These are phyloP conservation scores for Aspergillus sp. DNA, from an alignment of 2,329 filamentous ascomycete genomes.

Conservation along the genomic window DNA sequence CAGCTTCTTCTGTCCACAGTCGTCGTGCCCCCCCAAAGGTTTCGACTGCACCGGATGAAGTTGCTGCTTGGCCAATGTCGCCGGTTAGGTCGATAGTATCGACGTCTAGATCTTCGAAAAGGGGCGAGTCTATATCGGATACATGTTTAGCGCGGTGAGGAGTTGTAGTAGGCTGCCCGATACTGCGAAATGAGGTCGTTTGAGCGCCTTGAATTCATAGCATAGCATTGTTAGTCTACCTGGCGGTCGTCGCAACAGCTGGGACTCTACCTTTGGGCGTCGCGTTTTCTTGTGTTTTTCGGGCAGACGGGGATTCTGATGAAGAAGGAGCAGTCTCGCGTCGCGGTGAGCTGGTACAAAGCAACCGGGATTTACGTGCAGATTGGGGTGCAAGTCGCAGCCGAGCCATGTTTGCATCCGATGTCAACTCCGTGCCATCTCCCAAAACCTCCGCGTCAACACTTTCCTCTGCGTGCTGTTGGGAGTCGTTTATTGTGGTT, in stretches of 20 bases:
- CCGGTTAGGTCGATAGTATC: slow-evolving; percentile 47
- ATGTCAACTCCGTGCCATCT: slow-evolving; percentile 24
- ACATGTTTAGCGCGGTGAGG: slow-evolving; percentile 17
- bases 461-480: slow-evolving; percentile 1
- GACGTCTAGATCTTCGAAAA: slow-evolving; percentile 25
- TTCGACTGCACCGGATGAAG: slow-evolving; percentile 39
- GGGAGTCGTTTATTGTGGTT: slow-evolving; percentile 12
- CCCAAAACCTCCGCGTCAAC: slow-evolving; percentile 19
- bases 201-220: slow-evolving; percentile 12
- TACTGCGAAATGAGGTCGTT: slow-evolving; percentile 17
- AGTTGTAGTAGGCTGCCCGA: slow-evolving; percentile 16
- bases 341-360: slow-evolving; percentile 27
- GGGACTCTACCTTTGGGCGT: slow-evolving; percentile 24
- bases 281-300: slow-evolving; percentile 5
- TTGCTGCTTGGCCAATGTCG: slow-evolving; percentile 32
- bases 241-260: background rate
- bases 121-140: slow-evolving; percentile 14
- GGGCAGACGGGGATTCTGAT: slow-evolving; percentile 10
- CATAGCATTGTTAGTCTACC: slow-evolving; percentile 7
- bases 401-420: slow-evolving; percentile 42
- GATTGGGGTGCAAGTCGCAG: slow-evolving; percentile 42
- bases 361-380: slow-evolving; percentile 38
- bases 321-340: slow-evolving; percentile 15
- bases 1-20: slow-evolving; percentile 45
- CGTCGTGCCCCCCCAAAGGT: slow-evolving; percentile 40